These are phyloP conservation scores for Juglanconis sp. DNA, from an alignment of 2,329 filamentous ascomycete species.

Conservation along the genomic window DNA sequence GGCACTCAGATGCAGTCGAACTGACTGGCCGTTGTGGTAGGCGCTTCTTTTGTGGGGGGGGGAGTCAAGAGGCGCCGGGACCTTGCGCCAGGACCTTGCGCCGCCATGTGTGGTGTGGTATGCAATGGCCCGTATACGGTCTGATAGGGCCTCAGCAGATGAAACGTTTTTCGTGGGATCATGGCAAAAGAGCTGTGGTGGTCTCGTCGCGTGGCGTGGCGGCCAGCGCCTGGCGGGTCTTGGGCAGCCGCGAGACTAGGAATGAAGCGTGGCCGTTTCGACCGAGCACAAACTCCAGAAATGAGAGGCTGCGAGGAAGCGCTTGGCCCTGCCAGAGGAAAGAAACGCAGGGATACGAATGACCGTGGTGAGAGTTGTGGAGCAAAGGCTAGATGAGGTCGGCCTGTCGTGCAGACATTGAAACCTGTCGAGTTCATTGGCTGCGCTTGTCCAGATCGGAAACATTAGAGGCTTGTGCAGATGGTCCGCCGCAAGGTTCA, in stretches of 20 bases:
- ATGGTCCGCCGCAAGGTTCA: too few species aligned
- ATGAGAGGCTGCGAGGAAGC: slow-evolving; percentile 20
- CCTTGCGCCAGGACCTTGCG: too few species aligned
- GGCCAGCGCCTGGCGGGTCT: slow-evolving; percentile 1
- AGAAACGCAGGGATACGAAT: background rate
- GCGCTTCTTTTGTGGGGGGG: slow-evolving; percentile 4
- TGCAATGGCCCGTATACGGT: too few species aligned
- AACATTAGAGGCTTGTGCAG: too few species aligned
- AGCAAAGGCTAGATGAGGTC: slow-evolving; percentile 5
- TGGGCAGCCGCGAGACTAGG: background rate
- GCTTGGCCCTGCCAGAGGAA: background rate
- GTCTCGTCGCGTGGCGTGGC: background rate
- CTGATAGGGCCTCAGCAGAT: too few species aligned
- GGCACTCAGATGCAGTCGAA: slow-evolving; percentile 13
- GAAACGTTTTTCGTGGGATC: too few species aligned
- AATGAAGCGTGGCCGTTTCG: slow-evolving; percentile 23
- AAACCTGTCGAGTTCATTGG: too few species aligned
- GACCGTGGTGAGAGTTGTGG: background rate
- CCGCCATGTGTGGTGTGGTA: too few species aligned
- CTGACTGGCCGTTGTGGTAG: slow-evolving; percentile 16
- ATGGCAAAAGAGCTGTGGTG: too few species aligned
- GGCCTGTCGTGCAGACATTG: background rate
- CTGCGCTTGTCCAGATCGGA: too few species aligned
- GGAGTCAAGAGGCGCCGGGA: background rate
- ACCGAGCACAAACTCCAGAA: slow-evolving; percentile 1